Evolutionary conservation across 345 rosid species (phyloP), one percentile per base, ranked within the genome.

Genomic region (Bruguiera sexangula): DNA sequence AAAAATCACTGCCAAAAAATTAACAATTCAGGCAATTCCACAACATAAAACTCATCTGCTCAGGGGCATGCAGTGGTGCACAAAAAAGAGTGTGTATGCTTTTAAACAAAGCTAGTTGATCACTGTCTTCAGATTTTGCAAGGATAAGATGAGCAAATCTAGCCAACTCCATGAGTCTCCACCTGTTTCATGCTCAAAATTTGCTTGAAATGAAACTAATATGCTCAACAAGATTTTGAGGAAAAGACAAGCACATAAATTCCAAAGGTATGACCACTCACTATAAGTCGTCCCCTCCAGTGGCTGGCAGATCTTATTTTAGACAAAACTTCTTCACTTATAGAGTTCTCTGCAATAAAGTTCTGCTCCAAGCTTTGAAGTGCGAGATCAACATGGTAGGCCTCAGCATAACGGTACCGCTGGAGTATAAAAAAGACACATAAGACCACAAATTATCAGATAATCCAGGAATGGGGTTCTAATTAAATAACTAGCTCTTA

Each of bases 361-460:
- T 83, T 85, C 80, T 85, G 78, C 86, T 90, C 99, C 73, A 80
- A 62, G 52, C 62, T 78, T 79, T 86, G 86, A 76, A 96, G 95
- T 73, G 73, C 85, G 62, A 67, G 76, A 82, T 90, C 82, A 62
- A 90, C 86, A 78, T 83, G 89, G 81, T 83, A 88, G 69, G 99
- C 98, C 79, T 92, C 89, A 34, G 85, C 82, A 82, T 92, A 96
- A 70, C 93, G 87, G 80, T 82, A 86, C 26, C 99, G 94, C 99
- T 96, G 87, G 76, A 82, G 76, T 48, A 60, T 58, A 57, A 74
- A 61, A 60, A 53, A 73, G 65, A 74, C 39, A 63, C 29, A 52
- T 18, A 19, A 53, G 26, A 26, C 30, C 8, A 61, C 18, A 60
- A 11, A 36, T 50, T 51, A 60, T 9, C n/a, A 36, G 31, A 27